Evolutionary conservation across 441 rosid species (phyloP), one percentile per base, ranked within the genome.

Genomic region (Erodium chrysanthum): DNA sequence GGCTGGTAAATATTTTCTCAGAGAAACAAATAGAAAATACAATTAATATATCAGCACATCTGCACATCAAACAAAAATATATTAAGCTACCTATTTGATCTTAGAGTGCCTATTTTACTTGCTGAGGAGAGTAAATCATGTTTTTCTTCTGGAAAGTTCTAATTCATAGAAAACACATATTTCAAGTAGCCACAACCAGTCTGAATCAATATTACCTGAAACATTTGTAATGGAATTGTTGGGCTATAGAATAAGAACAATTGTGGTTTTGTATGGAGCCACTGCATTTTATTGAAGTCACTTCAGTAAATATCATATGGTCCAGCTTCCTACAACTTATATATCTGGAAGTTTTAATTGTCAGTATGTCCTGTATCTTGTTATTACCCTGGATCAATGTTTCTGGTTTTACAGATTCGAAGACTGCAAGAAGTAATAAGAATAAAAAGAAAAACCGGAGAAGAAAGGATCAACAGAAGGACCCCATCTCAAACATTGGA

Each of bases 401-500:
- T 21, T 31, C 14, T 66, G 73, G 40, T 46, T 44, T 60, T 56
- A 70, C 81, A 82, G 85, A 75, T 64, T 68, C 77, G 44, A 79
- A 79, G 75, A 81, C 74, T 31, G 81, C 44, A 35, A 73, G 70
- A 72, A 67, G 73, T 63, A 77, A 70, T 50, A 82, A 79, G 75
- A 75, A 64, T 72, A 79, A 79, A 59, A 82, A 77, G 82, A 82
- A 82, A 75, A 82, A 77, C 63, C 70, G 83, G 29, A 77, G 81
- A 75, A 73, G 81, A 69, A 77, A 79, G 66, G 80, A 82, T 37
- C 85, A 74, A 54, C 33, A 35, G 35, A 79, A 73, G 73, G 78
- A 82, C 27, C 46, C 78, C 21, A 68, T 74, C 20, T 71, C 77
- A 65, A 54, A 54, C 12, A 54, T 14, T 54, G 60, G 7, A 54